Conservation (phyloP, 2,329 filamentous ascomycete genomes). For the Penicillium griseofulvum region DNA sequence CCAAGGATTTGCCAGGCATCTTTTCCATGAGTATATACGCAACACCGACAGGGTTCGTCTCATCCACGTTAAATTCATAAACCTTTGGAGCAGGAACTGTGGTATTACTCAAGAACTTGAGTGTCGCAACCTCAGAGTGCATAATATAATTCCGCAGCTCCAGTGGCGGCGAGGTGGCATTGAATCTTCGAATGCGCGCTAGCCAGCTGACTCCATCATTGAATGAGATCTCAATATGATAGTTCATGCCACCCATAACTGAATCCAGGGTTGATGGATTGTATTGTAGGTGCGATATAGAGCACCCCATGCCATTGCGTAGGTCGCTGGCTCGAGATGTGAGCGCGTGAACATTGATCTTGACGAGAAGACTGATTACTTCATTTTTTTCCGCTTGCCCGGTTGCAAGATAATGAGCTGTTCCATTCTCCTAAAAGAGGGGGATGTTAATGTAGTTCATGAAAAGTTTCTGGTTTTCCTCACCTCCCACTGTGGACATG, state of each 20-base stretch:
- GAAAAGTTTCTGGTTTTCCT: constrained; percentile 12
- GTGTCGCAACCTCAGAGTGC: constrained; percentile 43
- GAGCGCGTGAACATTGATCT: constrained; percentile 40
- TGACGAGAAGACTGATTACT: constrained; percentile 34
- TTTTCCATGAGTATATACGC: constrained; percentile 48
- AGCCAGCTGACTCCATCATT: constrained; percentile 47
- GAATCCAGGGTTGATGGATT: constrained; percentile 34
- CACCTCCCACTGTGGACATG: constrained; percentile 40
- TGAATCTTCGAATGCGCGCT: constrained; percentile 43
- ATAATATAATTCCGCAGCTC: constrained; percentile 33
- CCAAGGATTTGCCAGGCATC: constrained; percentile 39
- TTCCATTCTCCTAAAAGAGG: too few species aligned
- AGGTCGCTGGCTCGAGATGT: constrained; percentile 36
- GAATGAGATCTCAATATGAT: constrained; percentile 45
- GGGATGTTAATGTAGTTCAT: too few species aligned
- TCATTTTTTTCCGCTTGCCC: constrained; percentile 37
- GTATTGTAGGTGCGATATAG: constrained; percentile 39
- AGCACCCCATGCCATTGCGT: constrained; percentile 37
- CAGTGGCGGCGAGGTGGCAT: constrained; percentile 41
- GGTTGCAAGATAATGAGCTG: constrained; percentile 20
- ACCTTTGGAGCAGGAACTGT: constrained; percentile 40
- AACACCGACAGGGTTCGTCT: constrained; percentile 38
- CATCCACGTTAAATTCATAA: constrained; percentile 37
- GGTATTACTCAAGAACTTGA: constrained; percentile 41
- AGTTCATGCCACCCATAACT: constrained; percentile 49